Percentiles rank a stretch among this genome's conserved stretches.
Evolutionary conservation across 805 yeast genomes (phyloP).

Genomic region (Nematodospora valgi): DNA sequence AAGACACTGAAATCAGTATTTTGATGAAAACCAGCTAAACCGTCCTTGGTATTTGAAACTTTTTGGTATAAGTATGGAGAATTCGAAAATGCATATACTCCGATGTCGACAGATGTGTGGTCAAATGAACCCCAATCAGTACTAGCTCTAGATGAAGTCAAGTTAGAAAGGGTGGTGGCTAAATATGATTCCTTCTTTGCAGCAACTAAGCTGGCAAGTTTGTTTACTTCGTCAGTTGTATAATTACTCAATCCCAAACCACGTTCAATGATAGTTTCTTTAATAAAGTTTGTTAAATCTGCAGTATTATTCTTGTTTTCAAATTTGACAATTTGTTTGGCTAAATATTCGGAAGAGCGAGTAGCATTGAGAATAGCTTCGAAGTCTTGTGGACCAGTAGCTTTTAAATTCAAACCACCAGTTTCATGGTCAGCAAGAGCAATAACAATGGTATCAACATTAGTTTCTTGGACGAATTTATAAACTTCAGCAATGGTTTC

Average conservation of each 20-base stretch:
- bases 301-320: constrained; percentile 13
- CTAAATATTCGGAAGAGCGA: constrained; percentile 74
- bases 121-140: constrained; percentile 91
- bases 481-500: constrained; percentile 71
- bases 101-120: constrained; percentile 88
- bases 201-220: constrained; percentile 4
- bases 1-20: constrained; percentile 76
- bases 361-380: constrained; percentile 59
- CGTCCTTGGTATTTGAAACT: constrained; percentile 27
- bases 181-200: neutral
- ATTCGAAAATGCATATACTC: constrained; percentile 73
- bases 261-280: constrained; percentile 46
- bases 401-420: constrained; percentile 84
- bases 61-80: constrained; percentile 37
- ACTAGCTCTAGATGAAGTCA: constrained; percentile 71
- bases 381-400: constrained; percentile 51
- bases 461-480: constrained; percentile 62
- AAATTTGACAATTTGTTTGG: constrained; percentile 40
- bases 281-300: constrained; percentile 40
- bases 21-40: constrained; percentile 72
- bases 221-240: constrained; percentile 43
- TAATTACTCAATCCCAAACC: constrained; percentile 62
- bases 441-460: constrained; percentile 72
- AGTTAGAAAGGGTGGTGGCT: constrained; percentile 22
- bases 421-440: constrained; percentile 94